Evolutionary conservation across 805 yeast genomes (phyloP), one percentile per base, ranked within the genome.

Genomic region (Candida chauliodis): DNA sequence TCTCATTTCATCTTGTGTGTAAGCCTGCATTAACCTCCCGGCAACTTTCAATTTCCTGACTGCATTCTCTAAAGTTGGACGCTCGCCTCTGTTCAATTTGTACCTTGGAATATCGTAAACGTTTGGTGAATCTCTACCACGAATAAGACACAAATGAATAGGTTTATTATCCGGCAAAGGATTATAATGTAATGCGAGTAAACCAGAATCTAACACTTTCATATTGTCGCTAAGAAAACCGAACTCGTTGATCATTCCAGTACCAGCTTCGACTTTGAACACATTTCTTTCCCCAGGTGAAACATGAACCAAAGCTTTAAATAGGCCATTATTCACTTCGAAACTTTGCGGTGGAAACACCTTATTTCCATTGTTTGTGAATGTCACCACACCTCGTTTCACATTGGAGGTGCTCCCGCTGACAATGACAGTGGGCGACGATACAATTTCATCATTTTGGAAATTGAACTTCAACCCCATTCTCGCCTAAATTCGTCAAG

Each of bases 1-100:
- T 37, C 78, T 58, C 95, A 91, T 87, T 54, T 89, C 96, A 49
- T 90, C 97, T 49, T 79, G 80, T 0, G 97, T 90, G 58, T 75
- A 89, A 1, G 96, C 95, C 51, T 87, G 91, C 95, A 87, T 86
- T 59, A 90, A 59, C 49, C 95, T 71, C 4, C 84, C 95, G 3
- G 86, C 96, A 43, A 88, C 76, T 50, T 93, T 76, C 46, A 91
- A 56, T 55, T 87, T 87, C 46, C 66, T 69, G 14, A 84, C 63
- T 1, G 96, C 96, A 4, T 80, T 56, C n/a, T 79, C 79, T 16
- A 90, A 49, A 10, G 70, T 76, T 44, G 85, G 80, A 2, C 81
- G 82, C 47, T 85, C 93, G 0, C 71, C 72, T 22, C 68, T 57
- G 16, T 55, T 47, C 5, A 51, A 45, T 37, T 68, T 72, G 46